These are phyloP conservation scores for Cercospora sp. DNA, from an alignment of 2,329 filamentous ascomycete species.

Conservation along the genomic window DNA sequence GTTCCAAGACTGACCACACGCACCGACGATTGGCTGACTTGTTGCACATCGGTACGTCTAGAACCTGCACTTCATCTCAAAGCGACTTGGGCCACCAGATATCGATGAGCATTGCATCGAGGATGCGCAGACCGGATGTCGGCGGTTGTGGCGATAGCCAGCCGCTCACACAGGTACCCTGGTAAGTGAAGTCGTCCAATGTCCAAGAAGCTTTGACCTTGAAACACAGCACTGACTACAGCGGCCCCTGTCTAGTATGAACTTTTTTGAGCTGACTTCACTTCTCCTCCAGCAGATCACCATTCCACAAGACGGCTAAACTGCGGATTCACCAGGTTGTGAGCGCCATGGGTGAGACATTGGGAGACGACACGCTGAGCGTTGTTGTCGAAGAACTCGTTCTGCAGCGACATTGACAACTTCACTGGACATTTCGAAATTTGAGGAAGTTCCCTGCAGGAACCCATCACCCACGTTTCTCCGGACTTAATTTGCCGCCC, in stretches of 20 bases:
- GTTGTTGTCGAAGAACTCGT: not conserved
- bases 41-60: not conserved
- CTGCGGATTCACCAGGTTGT: not conserved
- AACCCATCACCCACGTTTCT: not conserved
- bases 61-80: not conserved
- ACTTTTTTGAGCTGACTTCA: not conserved
- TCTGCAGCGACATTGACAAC: not conserved
- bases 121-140: not conserved
- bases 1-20: not conserved
- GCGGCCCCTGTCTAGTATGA: slow-evolving; percentile 2
- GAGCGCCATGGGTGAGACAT: slow-evolving; percentile 13
- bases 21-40: not conserved
- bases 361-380: not conserved
- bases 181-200: not conserved
- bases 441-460: not conserved
- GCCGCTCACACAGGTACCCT: not conserved
- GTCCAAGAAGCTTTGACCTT: not conserved
- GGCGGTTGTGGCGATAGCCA: not conserved
- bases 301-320: not conserved
- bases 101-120: not conserved
- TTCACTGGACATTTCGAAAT: not conserved
- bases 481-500: not conserved
- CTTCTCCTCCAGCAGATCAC: slow-evolving; percentile 5
- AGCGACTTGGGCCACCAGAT: not conserved
- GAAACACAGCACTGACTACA: not conserved